Conservation (phyloP, 139 green algal genomes). For the Picochlorum sp. region DNA sequence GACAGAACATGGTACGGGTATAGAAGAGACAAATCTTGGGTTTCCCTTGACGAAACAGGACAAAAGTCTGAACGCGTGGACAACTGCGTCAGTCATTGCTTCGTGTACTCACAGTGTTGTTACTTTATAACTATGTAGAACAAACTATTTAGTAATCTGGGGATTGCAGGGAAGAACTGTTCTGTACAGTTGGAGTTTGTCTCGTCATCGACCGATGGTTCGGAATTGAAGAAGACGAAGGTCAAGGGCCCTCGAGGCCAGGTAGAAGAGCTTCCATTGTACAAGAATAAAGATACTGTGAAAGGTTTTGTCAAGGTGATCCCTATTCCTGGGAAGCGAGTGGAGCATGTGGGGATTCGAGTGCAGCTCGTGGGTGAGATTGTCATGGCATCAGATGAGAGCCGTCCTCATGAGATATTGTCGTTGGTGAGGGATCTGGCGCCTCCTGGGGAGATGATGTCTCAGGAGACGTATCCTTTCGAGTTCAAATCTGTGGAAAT, state of each 20-base stretch:
- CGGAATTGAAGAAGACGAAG: slow-evolving; percentile 18
- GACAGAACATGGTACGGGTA: too few species aligned
- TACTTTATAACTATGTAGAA: slow-evolving; percentile 5
- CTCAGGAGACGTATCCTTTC: slow-evolving; percentile 67
- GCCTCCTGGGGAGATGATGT: slow-evolving; percentile 70
- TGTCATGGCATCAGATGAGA: slow-evolving; percentile 81
- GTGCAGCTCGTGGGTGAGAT: slow-evolving; percentile 96
- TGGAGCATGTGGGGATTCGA: slow-evolving; percentile 91
- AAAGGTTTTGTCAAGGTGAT: slow-evolving; percentile 54
- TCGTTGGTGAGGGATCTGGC: slow-evolving; percentile 72
- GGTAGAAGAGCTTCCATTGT: slow-evolving; percentile 67
- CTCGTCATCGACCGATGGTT: background rate
- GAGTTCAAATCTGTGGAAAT: slow-evolving; percentile 96
- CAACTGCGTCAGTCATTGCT: too few species aligned
- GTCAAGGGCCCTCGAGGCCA: slow-evolving; percentile 30
- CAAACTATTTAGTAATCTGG: slow-evolving; percentile 30
- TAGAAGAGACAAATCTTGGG: too few species aligned
- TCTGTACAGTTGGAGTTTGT: slow-evolving; percentile 47
- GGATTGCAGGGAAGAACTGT: slow-evolving; percentile 14
- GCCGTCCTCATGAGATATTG: slow-evolving; percentile 81
- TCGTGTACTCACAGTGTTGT: too few species aligned
- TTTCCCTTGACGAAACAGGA: too few species aligned
- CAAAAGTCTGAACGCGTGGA: too few species aligned
- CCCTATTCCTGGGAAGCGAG: slow-evolving; percentile 61
- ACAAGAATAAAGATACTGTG: slow-evolving; percentile 60